Evolutionary conservation across 352 stramenopile genomes (phyloP).

Genomic region (Globisporangium emineosum): DNA sequence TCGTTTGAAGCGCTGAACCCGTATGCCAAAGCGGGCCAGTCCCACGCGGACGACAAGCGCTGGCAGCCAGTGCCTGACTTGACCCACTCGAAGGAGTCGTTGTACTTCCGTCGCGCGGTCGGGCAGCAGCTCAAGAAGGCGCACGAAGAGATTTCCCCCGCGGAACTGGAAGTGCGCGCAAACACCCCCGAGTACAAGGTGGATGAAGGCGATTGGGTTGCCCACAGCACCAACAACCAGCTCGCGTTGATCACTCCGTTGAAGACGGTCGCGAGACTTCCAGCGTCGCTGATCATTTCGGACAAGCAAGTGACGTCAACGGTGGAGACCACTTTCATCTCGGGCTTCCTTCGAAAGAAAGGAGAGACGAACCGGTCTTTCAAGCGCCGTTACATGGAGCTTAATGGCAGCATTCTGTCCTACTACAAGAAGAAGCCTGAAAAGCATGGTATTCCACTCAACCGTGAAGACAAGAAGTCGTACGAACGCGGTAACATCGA

Average conservation of each 20-base stretch:
- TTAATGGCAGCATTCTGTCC: constrained; percentile 63
- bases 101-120: constrained; percentile 73
- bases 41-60: constrained; percentile 47
- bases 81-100: constrained; percentile 79
- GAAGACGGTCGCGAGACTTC: constrained; percentile 79
- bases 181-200: constrained; percentile 89
- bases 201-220: constrained; percentile 83
- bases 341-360: constrained; percentile 76
- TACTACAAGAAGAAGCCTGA: constrained; percentile 89
- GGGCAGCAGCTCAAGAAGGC: constrained; percentile 71
- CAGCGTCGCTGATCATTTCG: constrained; percentile 64
- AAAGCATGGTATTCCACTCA: constrained; percentile 71
- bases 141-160: constrained; percentile 79
- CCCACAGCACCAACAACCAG: constrained; percentile 81
- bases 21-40: constrained; percentile 52
- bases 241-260: constrained; percentile 76
- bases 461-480: constrained; percentile 68
- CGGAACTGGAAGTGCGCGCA: constrained; percentile 82
- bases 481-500: constrained; percentile 74
- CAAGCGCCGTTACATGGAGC: constrained; percentile 83
- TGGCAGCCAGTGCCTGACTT: constrained; percentile 79
- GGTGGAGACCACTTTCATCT: constrained; percentile 28
- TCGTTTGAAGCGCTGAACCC: constrained; percentile 77
- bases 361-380: constrained; percentile 83
- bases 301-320: constrained; percentile 27